Base-by-base conservation (phyloP, 2,329 filamentous ascomycete genomes). In the Colletotrichum lupini region DNA sequence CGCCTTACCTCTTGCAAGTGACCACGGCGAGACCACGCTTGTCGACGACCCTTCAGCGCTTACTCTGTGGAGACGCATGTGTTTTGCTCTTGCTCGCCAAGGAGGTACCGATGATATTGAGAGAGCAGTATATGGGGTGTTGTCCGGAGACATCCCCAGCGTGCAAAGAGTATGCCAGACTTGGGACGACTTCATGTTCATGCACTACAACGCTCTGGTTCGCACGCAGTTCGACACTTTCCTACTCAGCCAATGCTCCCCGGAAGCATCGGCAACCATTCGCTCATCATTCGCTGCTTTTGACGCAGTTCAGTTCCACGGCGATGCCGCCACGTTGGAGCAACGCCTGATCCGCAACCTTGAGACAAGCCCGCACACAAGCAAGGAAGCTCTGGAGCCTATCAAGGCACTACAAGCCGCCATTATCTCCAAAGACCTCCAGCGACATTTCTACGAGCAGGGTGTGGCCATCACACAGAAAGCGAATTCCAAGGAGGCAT, bases 171-270 rank as follows among this genome's bases (percentile, higher is more conserved):
- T 96, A 52, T 95, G 94, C 80, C 87, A 89, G 63, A 91, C 88
- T 26, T 97, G 95, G 92, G 94, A 98, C 76, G 96, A 98, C 79
- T 91, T 92, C 77, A 87, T 98, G 22, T 98, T 97, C 81, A 92
- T 93, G 46, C 92, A 95, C 80, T 97, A 97, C 85, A 98, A 97
- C 79, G 92, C 94, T n/a, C 85, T 96, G 5, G 83, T 98, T 11
- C 89, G 95, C 67, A 90, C 91, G 2, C 93, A 96, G 77, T 96
- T 97, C 80, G 93, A 96, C 77, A 85, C 86, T 3, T 97, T 93
- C 78, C 84, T 94, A 68, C 83, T 90, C 74, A 84, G 84, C 26
- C 85, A 88, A 75, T 87, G 89, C 76, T 85, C 90, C 12, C 82
- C 88, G 22, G 87, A 87, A 42, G 82, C 88, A 22, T 84, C 89